Evolutionary conservation across 163 green algal genomes (phyloP), one percentile per base, ranked within the genome.

Genomic region (Scenedesmus sp.): DNA sequence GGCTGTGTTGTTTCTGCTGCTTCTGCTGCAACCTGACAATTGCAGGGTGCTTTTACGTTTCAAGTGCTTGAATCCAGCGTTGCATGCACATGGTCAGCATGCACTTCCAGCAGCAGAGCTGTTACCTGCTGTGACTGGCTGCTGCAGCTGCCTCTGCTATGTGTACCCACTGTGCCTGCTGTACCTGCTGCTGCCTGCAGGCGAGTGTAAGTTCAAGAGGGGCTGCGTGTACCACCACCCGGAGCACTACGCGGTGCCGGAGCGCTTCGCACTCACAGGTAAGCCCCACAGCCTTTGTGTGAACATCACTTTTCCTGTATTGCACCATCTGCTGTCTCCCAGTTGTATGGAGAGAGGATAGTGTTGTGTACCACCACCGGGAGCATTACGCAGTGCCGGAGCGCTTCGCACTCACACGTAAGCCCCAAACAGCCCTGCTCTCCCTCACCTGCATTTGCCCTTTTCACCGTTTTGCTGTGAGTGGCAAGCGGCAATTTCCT

Each of bases 331-430:
- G 34, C 34, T 46, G 34, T 46, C 34, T 46, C 34, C 34, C 34
- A 46, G 34, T 46, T 46, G 34, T 46, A 46, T 46, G 34, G 34
- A 46, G 34, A 46, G 34, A 13, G 8, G 13, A n/a, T 82, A 13
- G 23, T 82, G 73, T 82, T 82, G 70, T 79, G 70, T 79, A 79
- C 70, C 70, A 79, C 70, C 70, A 79, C 70, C 70, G 23, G 52
- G 23, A 13, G 23, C 12, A 13, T 52, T 23, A 16, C 23, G 20
- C 70, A 8, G 4, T 79, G 70, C 70, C 70, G 18, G 70, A 79
- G 70, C 70, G 70, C 70, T 79, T 79, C 13, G 70, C 52, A 23
- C 70, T 79, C 70, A 79, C 70, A 79, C 20, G 70, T 79, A 52
- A 10, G 18, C 23, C 70, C 5, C 18, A 46, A 13, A 82, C 73